Evolutionary conservation across 1,284 basidiomycete species (phyloP), one percentile per base, ranked within the genome.

Genomic region (Pseudomicrostroma phylloplanum): DNA sequence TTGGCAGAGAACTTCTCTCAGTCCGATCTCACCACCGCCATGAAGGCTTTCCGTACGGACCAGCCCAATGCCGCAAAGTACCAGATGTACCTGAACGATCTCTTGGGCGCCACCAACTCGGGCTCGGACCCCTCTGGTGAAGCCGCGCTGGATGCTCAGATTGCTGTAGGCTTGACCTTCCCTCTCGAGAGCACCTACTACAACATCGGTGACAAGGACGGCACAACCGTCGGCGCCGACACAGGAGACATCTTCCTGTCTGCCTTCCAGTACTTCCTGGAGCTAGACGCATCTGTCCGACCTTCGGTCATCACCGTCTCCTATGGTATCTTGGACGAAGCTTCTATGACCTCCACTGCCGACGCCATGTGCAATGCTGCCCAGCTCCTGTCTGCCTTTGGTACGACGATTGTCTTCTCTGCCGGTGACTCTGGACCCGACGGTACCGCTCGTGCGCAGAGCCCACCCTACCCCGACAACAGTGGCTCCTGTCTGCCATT

Each of bases 361-460:
- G 46, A 48, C 46, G 46, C 46, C n/a, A 48, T 48, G 46, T 48
- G 46, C 46, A 48, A 48, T 12, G 46, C 46, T n/a, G 46, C 46
- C 7, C 46, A 48, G 46, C n/a, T 48, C 23, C 46, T 48, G n/a
- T 48, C 46, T 12, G 46, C 46, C 23, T 11, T 48, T 80, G 83
- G 83, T 3, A 80, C 83, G 6, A 84, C 85, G 1, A 64, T 86
- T 2, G 69, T 86, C 40, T 86, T 80, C 66, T 81, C 82, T 49
- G 83, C 83, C 12, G 85, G 56, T 11, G 62, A 66, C 53, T 60
- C 51, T 23, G 61, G 58, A 21, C 48, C 66, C 9, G 54, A 58
- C 42, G 56, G 63, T 12, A 75, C 82, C 65, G 49, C 58, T 6
- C 79, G 68, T 4, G 40, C 79, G 2, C 86, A 83, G 65, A 73